A percentile compares a stretch with the other conserved stretches of the same genome.
Conservation (phyloP, 1,139 yeast genomes). For the Suhomyces ambrosiae region DNA sequence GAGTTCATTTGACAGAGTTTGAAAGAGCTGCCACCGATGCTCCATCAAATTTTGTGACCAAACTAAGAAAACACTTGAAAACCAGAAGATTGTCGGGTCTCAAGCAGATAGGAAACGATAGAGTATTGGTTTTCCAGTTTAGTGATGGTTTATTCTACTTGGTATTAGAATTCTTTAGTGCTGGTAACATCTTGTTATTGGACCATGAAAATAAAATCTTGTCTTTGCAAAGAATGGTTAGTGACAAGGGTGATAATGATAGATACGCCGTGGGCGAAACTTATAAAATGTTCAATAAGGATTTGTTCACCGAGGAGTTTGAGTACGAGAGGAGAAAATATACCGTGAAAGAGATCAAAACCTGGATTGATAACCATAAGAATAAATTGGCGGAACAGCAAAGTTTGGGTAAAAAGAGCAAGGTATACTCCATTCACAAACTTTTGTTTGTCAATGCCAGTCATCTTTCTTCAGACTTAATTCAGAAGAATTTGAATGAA, state of each 20-base stretch:
- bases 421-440: slow-evolving; percentile 67
- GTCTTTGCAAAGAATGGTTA: slow-evolving; percentile 75
- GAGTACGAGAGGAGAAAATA: slow-evolving; percentile 22
- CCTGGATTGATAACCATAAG: slow-evolving; percentile 54
- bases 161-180: slow-evolving; percentile 90
- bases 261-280: slow-evolving; percentile 72
- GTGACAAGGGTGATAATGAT: slow-evolving; percentile 64
- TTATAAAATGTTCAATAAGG: slow-evolving; percentile 60
- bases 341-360: slow-evolving; percentile 36
- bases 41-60: slow-evolving; percentile 84
- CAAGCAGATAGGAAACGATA: slow-evolving; percentile 73
- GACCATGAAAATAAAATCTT: slow-evolving; percentile 70
- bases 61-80: slow-evolving; percentile 82
- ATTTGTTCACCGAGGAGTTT: slow-evolving; percentile 41
- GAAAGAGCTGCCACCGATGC: slow-evolving; percentile 78
- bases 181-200: slow-evolving; percentile 83
- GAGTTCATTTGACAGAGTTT: slow-evolving; percentile 75
- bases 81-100: slow-evolving; percentile 74
- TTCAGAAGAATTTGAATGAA: slow-evolving; percentile 56
- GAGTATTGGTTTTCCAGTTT: slow-evolving; percentile 79
- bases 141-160: slow-evolving; percentile 77
- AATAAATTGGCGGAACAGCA: slow-evolving; percentile 21
- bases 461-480: slow-evolving; percentile 75
- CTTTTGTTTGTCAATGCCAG: slow-evolving; percentile 68
- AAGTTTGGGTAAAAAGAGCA: slow-evolving; percentile 36